Evolutionary conservation across 768 basidiomycete genomes (phyloP).

Genomic region (Rhodosporidiobolus odoratus): DNA sequence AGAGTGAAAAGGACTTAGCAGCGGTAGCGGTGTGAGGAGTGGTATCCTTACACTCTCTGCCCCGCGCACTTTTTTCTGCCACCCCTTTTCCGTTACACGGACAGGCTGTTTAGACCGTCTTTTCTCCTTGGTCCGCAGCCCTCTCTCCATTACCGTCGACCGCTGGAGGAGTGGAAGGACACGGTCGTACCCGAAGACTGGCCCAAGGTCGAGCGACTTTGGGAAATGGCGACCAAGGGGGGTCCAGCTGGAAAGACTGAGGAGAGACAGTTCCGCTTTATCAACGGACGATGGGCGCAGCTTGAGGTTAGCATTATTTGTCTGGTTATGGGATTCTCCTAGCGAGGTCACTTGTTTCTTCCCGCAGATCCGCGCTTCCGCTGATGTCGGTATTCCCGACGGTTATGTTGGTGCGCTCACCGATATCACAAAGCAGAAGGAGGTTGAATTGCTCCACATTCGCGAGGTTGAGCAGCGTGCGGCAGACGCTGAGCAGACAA

Average conservation of each 20-base stretch:
- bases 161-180: slow-evolving; percentile 20
- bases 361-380: slow-evolving; percentile 18
- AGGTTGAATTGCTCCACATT: slow-evolving; percentile 30
- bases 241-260: neutral
- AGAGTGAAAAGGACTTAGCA: no score
- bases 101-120: neutral
- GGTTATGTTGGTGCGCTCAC: slow-evolving; percentile 29
- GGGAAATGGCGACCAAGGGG: slow-evolving; percentile 15
- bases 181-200: slow-evolving; percentile 14
- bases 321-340: neutral
- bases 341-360: neutral
- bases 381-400: slow-evolving; percentile 15
- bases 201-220: slow-evolving; percentile 3
- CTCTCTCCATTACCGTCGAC: slow-evolving; percentile 39
- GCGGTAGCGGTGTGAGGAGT: no score
- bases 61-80: no score
- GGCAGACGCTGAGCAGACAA: slow-evolving; percentile 35
- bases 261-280: slow-evolving; percentile 28
- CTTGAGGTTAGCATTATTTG: slow-evolving; percentile 14
- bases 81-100: neutral
- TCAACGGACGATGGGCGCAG: slow-evolving; percentile 25
- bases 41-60: no score
- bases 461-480: slow-evolving; percentile 33
- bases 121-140: slow-evolving; percentile 12
- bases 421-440: slow-evolving; percentile 33